These are phyloP conservation scores for Skeletonema costatum DNA, from an alignment of 108 stramenopile species.

Conservation along the genomic window DNA sequence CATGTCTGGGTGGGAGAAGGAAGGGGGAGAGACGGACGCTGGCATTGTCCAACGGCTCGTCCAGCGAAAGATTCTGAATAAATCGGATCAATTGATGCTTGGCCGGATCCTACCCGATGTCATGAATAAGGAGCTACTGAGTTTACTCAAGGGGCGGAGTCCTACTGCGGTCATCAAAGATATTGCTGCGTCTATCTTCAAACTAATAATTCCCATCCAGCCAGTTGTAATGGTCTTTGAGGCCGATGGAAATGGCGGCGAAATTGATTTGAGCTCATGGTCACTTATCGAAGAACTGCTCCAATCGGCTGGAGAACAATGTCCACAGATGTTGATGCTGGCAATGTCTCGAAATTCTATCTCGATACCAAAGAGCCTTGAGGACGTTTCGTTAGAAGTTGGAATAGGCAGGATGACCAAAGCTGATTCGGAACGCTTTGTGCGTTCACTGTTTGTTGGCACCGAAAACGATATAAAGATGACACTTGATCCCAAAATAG, in stretches of 20 bases:
- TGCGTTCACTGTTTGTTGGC: constrained; percentile 20
- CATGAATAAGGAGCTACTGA: constrained; percentile 27
- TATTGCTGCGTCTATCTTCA: constrained; percentile 29
- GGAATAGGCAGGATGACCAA: constrained; percentile 10
- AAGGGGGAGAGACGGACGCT: not conserved
- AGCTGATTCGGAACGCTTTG: constrained; percentile 16
- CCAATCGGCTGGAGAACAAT: constrained; percentile 18
- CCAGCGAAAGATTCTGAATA: constrained; percentile 29
- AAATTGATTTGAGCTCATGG: constrained; percentile 41
- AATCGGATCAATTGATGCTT: constrained; percentile 45
- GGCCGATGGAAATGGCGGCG: constrained; percentile 26
- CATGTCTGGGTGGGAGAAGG: not conserved
- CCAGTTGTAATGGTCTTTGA: constrained; percentile 41
- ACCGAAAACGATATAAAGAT: constrained; percentile 13
- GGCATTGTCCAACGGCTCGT: constrained; percentile 22
- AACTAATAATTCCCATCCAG: constrained; percentile 44
- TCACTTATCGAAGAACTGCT: constrained; percentile 35
- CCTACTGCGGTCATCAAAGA: constrained; percentile 27
- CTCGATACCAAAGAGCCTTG: constrained; percentile 10
- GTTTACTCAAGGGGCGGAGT: constrained; percentile 32
- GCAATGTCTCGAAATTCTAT: constrained; percentile 17
- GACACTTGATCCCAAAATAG: constrained; percentile 19
- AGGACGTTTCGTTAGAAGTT: constrained; percentile 8
- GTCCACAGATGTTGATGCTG: constrained; percentile 37
- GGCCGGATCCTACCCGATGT: constrained; percentile 37